Evolutionary conservation across 352 stramenopile species (phyloP), one percentile per base, ranked within the genome.

Genomic region (Globisporangium uncinulatum): DNA sequence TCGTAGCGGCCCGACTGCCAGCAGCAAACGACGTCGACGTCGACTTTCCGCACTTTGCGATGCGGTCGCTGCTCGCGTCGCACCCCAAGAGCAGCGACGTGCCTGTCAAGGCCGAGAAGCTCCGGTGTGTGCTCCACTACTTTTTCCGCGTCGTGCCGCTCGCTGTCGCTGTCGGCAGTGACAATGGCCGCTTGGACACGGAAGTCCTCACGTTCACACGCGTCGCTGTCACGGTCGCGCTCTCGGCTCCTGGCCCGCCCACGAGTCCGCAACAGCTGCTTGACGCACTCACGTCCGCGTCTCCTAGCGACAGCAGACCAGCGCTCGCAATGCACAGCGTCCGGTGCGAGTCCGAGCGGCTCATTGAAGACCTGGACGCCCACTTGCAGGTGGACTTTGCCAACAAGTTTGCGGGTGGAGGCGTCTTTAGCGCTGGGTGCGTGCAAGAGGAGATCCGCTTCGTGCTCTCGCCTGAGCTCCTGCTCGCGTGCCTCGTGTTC

Each of bases 371-470:
- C 31, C 36, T 87, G 21, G 55, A 74, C 19, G 46, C 62, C 3
- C 79, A 89, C 60, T 51, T 94, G 24, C 83, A 94, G 55, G 78
- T 92, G 42, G 79, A 92, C 59, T 94, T 94, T 59, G 83, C 83
- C 10, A 94, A 94, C 67, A 85, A 86, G 47, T 94, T 77, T 51
- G 72, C 82, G 2, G 83, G 83, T 19, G 83, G 83, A 24, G 83
- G 81, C 15, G 83, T 92, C n/a, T 69, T 94, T 20, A 77, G 73
- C 32, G 69, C 64, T 36, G 82, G 83, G 0, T 89, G 78, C 21
- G 83, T 94, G 4, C 83, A 94, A 50, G 83, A 94, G 64, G 83
- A 94, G 70, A 94, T 94, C 49, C 83, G 82, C 3, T 94, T 94
- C 20, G 34, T 88, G 29, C 54, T 92, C 9, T 89, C 79, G 14